Percentiles rank a stretch among this genome's conserved stretches.
Conservation (phyloP, 208 protist genomes). For the Acanthamoeba sp. region DNA sequence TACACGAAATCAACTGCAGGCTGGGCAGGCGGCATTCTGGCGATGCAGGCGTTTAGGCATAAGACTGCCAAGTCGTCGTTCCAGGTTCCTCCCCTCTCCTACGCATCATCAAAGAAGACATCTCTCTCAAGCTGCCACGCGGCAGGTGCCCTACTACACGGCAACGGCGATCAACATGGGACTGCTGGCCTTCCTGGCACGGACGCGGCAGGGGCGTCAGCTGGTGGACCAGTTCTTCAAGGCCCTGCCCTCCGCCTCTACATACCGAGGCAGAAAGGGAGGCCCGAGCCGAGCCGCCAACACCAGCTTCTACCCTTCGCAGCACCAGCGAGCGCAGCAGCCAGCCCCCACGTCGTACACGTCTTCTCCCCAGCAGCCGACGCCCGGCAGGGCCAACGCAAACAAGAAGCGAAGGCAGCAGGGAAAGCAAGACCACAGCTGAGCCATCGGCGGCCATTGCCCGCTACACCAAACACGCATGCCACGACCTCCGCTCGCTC, state of each 20-base stretch:
- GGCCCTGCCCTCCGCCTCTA: not conserved
- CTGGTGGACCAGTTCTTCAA: conserved; percentile 47
- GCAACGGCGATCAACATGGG: conserved; percentile 9
- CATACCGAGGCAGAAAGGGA: not conserved
- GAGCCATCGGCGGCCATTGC: no score
- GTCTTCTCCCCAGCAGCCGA: no score
- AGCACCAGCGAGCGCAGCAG: not conserved
- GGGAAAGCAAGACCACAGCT: not conserved
- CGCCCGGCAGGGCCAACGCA: no score
- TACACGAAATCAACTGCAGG: not conserved
- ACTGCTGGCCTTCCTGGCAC: conserved; percentile 38
- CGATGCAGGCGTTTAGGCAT: conserved; percentile 81
- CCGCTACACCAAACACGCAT: no score
- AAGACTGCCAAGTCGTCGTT: conserved; percentile 81
- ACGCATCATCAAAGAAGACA: no score
- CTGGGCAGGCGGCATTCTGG: conserved; percentile 78
- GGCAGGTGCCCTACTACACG: conserved; percentile 30
- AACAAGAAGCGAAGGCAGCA: not conserved
- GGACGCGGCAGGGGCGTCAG: conserved; percentile 8
- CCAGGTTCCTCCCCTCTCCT: conserved; percentile 22
- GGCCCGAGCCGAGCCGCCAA: not conserved
- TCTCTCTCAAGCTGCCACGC: not conserved
- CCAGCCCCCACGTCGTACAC: not conserved
- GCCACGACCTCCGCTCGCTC: no score
- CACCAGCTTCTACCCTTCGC: not conserved